phyloP scores from a whole-genome alignment of 352 stramenopile species.

The Phytopythium montanum region DNA sequence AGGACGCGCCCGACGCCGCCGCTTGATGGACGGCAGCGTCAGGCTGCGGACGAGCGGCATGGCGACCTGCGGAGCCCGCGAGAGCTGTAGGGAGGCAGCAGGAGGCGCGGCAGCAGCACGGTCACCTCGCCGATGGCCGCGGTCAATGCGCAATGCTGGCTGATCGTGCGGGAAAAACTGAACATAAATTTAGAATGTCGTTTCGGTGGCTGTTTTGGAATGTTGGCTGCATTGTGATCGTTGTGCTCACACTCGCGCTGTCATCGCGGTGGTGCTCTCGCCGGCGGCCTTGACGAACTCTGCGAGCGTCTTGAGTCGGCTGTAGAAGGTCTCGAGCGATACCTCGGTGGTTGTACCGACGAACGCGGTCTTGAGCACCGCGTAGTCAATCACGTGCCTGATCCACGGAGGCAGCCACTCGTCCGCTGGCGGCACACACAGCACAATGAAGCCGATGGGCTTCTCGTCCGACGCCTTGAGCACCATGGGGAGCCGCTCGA shows the following conservation, averaged over 20 bases:
- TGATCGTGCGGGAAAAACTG: too few relatives aligned
- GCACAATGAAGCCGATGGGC: conserved; percentile 16
- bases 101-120: neutral
- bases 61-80: neutral
- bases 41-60: conserved; percentile 11
- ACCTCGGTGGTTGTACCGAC: conserved; percentile 6
- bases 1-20: conserved; percentile 1
- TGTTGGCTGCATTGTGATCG: too few relatives aligned
- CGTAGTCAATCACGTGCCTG: conserved; percentile 29
- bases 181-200: too few relatives aligned
- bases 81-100: neutral
- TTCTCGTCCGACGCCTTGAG: neutral
- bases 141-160: too few relatives aligned
- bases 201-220: too few relatives aligned
- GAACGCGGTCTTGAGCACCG: conserved; percentile 36
- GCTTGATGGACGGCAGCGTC: conserved; percentile 5
- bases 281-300: conserved; percentile 25
- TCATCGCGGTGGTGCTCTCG: neutral
- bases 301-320: conserved; percentile 24
- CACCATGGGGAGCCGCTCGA: conserved; percentile 22
- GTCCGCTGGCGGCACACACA: conserved; percentile 34
- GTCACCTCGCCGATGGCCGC: too few relatives aligned
- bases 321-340: conserved; percentile 29
- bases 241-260: neutral
- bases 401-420: conserved; percentile 19